Evolutionary conservation across 2,329 filamentous ascomycete genomes (phyloP), one percentile per base, ranked within the genome.

Genomic region (Pseudocercospora vitis): DNA sequence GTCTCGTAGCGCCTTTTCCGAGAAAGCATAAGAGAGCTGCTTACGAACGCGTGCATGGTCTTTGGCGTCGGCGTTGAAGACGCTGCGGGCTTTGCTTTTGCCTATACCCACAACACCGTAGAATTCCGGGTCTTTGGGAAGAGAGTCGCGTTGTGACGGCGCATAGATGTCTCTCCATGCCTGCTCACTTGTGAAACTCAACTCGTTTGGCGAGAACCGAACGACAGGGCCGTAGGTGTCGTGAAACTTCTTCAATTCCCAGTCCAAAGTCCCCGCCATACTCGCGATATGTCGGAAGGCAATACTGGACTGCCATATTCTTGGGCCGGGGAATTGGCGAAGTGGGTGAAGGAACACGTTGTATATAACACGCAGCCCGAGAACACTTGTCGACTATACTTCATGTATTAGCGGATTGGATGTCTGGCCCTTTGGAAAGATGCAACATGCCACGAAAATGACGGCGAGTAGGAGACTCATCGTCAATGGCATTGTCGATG

Each of bases 131-230:
- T 4, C 33, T 4, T 5, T 16, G 3, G 46, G 50, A 35, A 37
- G 31, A 4, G 56, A 52, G 28, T 55, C 50, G 14, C n/a, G 4
- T 11, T 57, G 31, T 51, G 50, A 57, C 56, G 26, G 63, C 65
- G 39, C n/a, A n/a, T 65, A 61, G n/a, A 68, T 54, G 3, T 59
- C 53, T 21, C 63, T 59, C 55, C 57, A 65, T 1, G 58, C 57
- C 16, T 60, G 24, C 11, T 48, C 28, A 6, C 49, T 56, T 7
- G 39, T 52, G 56, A 71, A 71, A 21, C 65, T 69, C 2, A 76
- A 56, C 16, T 73, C 63, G 39, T 70, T 67, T 0, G 75, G 75
- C 0, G 65, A 63, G n/a, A 74, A 66, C 0, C 74, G 68, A n/a
- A 77, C 70, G 3, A 73, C 61, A 4, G 59, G 56, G 1, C 73